These are phyloP conservation scores for Kodamaea laetipori DNA, from an alignment of 805 yeast species.

Conservation along the genomic window DNA sequence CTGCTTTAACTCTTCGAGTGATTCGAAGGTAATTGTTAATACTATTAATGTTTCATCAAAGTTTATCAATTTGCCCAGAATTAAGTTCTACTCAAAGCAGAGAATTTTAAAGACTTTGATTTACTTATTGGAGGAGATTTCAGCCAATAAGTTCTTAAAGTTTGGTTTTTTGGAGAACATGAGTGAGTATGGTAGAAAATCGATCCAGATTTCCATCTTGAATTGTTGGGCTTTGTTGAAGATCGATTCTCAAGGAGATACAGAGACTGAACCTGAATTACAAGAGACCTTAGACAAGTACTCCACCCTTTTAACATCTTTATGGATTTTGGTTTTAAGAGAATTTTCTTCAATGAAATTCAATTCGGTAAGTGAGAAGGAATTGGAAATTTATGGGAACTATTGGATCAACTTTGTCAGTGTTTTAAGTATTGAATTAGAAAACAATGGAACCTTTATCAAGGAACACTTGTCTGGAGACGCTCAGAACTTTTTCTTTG, in stretches of 20 bases:
- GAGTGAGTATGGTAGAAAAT: constrained; percentile 48
- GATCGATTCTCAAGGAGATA: constrained; percentile 28
- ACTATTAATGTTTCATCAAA: constrained; percentile 80
- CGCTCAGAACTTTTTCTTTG: constrained; percentile 67
- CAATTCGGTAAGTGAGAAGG: constrained; percentile 40
- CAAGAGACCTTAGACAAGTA: constrained; percentile 55
- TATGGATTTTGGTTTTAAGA: constrained; percentile 77
- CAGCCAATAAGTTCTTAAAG: constrained; percentile 43
- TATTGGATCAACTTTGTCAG: constrained; percentile 80
- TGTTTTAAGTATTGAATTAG: constrained; percentile 68
- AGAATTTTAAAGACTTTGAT: constrained; percentile 64
- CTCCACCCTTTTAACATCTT: constrained; percentile 60
- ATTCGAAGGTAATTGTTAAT: constrained; percentile 69
- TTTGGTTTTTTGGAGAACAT: constrained; percentile 57
- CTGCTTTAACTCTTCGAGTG: constrained; percentile 73
- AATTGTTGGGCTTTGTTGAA: constrained; percentile 75
- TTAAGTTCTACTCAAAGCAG: constrained; percentile 47
- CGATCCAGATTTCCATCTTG: constrained; percentile 60
- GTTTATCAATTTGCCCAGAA: constrained; percentile 54
- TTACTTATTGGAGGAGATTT: constrained; percentile 62
- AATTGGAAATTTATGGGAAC: constrained; percentile 50
- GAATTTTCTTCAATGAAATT: constrained; percentile 73
- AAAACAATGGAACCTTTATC: constrained; percentile 49
- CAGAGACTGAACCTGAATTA: constrained; percentile 45
- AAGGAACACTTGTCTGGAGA: constrained; percentile 56